These are phyloP conservation scores for Blastocystis sp. DNA, from an alignment of 352 stramenopile genomes.

Conservation along the genomic window DNA sequence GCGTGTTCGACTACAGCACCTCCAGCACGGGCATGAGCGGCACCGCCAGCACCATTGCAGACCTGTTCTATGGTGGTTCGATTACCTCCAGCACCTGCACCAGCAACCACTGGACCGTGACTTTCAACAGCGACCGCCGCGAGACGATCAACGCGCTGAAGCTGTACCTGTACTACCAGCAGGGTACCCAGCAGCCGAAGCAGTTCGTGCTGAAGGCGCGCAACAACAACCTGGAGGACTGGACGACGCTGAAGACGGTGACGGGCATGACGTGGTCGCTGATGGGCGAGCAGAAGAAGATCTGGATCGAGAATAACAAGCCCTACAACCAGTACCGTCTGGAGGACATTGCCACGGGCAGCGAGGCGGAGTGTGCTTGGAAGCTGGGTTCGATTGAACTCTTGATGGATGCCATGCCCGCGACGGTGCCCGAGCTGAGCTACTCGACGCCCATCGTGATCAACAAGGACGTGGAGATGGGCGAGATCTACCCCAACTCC, in stretches of 20 bases:
- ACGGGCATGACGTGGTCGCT: not conserved
- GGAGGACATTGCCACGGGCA: not conserved
- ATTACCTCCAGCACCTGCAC: not conserved
- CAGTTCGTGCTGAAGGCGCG: constrained; percentile 10
- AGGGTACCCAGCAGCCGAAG: not conserved
- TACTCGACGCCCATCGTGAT: not conserved
- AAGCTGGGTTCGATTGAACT: not conserved
- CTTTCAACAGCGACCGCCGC: constrained; percentile 8
- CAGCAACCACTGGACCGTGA: not conserved
- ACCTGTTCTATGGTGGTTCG: not conserved
- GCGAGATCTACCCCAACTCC: not conserved
- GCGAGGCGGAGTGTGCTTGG: not conserved
- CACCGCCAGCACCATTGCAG: no score
- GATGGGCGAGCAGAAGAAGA: not conserved
- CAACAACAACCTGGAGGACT: constrained; percentile 1
- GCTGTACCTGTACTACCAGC: not conserved
- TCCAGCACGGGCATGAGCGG: not conserved
- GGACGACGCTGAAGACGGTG: not conserved
- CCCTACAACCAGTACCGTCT: not conserved
- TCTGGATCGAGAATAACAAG: not conserved
- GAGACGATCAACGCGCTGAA: not conserved
- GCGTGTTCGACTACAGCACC: not conserved
- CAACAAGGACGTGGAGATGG: constrained; percentile 36
- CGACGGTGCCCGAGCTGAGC: not conserved
- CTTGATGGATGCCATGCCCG: not conserved